A percentile compares a stretch with the other conserved stretches of the same genome.
Evolutionary conservation across 1,284 basidiomycete genomes (phyloP).

Genomic region (Heimioporus retisporus): DNA sequence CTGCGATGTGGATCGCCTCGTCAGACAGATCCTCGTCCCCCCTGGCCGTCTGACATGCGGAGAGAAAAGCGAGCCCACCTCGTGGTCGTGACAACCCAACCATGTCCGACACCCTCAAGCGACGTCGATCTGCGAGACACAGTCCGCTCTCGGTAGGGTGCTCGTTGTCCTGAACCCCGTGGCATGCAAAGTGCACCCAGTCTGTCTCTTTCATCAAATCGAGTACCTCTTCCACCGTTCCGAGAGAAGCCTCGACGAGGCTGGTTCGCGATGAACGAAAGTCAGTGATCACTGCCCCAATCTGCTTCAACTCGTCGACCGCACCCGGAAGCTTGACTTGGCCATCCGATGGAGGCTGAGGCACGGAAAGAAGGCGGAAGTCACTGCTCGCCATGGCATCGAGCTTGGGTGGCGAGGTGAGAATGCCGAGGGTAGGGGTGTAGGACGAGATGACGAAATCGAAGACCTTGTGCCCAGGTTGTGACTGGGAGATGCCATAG

Average conservation of each 20-base stretch:
- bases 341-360: conserved; percentile 9
- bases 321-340: conserved; percentile 12
- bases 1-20: conserved; percentile 15
- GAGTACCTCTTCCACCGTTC: neutral
- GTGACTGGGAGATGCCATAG: neutral
- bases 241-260: no score
- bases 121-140: conserved; percentile 4
- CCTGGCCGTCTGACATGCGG: conserved; percentile 18
- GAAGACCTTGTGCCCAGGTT: neutral
- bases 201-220: conserved; percentile 6
- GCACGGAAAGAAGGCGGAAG: conserved; percentile 3
- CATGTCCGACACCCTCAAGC: conserved; percentile 8
- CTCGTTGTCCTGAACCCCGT: conserved; percentile 11
- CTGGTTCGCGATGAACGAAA: neutral
- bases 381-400: neutral
- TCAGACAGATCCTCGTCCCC: conserved; percentile 10
- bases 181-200: conserved; percentile 23
- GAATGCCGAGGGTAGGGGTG: conserved; percentile 3
- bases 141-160: conserved; percentile 5
- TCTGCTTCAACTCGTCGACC: conserved; percentile 3
- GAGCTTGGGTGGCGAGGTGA: neutral
- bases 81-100: conserved; percentile 2
- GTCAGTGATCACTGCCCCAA: neutral
- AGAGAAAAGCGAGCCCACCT: conserved; percentile 13
- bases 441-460: neutral